A percentile compares a stretch with the other conserved stretches of the same genome.
Conservation (phyloP, 2,329 filamentous ascomycete genomes). For the Neonectria ditissima region DNA sequence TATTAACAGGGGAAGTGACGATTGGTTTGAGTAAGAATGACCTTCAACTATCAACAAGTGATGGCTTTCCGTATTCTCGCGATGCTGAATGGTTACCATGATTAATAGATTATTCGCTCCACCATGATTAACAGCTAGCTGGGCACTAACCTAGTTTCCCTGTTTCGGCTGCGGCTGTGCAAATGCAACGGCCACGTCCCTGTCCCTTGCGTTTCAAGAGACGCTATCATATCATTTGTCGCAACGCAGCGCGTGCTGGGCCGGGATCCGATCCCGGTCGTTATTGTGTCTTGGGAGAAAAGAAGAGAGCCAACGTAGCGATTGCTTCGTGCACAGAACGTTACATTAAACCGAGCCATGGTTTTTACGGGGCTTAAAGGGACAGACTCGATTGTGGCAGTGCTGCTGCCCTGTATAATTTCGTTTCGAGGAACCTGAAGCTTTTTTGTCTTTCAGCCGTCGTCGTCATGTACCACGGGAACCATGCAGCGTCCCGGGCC, state of each 20-base stretch:
- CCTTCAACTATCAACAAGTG: not conserved
- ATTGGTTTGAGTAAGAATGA: not conserved
- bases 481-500: slow-evolving; percentile 6
- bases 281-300: not conserved
- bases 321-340: no score
- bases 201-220: not conserved
- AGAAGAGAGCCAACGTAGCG: no score
- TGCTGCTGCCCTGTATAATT: not conserved
- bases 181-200: not conserved
- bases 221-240: not conserved
- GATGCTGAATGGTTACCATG: not conserved
- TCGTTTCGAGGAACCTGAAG: not conserved
- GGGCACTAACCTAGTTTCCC: not conserved
- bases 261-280: not conserved
- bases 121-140: not conserved
- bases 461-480: slow-evolving; percentile 20
- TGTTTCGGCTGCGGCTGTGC: slow-evolving; percentile 1
- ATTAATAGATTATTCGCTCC: not conserved
- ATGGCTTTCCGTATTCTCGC: not conserved
- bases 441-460: slow-evolving; percentile 17
- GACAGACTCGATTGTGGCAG: no score
- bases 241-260: not conserved
- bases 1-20: not conserved
- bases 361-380: no score
- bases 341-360: no score